Percentiles rank a stretch among this genome's conserved stretches.
phyloP scores from a whole-genome alignment of 441 rosid genomes.

The Biscutella laevigata region DNA sequence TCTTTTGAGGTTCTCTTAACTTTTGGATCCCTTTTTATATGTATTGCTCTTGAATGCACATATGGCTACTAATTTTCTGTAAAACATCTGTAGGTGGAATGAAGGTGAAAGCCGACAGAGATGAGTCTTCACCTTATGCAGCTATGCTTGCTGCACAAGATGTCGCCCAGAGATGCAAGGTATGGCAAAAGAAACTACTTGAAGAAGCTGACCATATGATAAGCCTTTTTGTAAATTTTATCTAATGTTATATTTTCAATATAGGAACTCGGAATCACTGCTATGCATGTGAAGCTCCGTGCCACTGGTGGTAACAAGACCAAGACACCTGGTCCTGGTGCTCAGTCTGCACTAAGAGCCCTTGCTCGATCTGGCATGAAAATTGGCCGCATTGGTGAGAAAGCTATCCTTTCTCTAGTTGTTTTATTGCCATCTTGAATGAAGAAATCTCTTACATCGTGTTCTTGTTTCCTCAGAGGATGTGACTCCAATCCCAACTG shows the following conservation, averaged over 20 bases:
- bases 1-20: not conserved
- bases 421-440: not conserved
- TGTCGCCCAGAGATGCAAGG: slow-evolving; percentile 29
- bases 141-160: slow-evolving; percentile 80
- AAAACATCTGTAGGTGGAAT: slow-evolving; percentile 35
- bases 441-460: not conserved
- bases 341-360: slow-evolving; percentile 65
- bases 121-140: slow-evolving; percentile 66
- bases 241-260: not conserved
- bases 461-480: slow-evolving; percentile 18
- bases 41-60: not conserved
- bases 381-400: slow-evolving; percentile 55
- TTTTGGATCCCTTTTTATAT: not conserved
- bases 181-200: not conserved
- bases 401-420: not conserved
- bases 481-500: too few relatives aligned
- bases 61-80: not conserved
- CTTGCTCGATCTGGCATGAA: slow-evolving; percentile 72
- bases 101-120: slow-evolving; percentile 66
- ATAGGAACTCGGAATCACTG: slow-evolving; percentile 59
- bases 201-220: not conserved
- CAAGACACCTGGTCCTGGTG: slow-evolving; percentile 75
- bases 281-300: slow-evolving; percentile 63
- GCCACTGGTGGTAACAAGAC: slow-evolving; percentile 79
- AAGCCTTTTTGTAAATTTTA: not conserved